Evolutionary conservation across 176 grass and related monocot genomes (phyloP).

Genomic region (Elaeis guineensis): DNA sequence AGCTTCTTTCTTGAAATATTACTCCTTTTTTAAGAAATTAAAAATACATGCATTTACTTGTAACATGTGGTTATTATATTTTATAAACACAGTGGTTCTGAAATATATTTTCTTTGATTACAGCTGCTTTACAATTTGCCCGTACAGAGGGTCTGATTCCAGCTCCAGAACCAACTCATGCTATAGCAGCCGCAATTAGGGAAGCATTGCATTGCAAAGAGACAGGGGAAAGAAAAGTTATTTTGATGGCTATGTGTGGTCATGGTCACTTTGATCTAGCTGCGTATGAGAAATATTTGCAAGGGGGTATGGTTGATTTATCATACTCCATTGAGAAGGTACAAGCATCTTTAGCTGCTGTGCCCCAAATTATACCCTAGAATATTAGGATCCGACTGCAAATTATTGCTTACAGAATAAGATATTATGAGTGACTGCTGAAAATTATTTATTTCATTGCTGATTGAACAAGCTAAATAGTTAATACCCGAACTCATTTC

Average conservation of each 20-base stretch:
- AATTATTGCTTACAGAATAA: too few species aligned
- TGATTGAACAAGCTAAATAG: too few species aligned
- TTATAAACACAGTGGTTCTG: background rate
- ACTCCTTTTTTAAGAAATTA: too few species aligned
- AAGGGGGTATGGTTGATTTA: slow-evolving; percentile 74
- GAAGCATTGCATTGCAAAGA: slow-evolving; percentile 77
- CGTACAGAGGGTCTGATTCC: slow-evolving; percentile 94
- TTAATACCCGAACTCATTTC: too few species aligned
- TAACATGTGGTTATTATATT: too few species aligned
- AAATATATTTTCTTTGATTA: slow-evolving; percentile 5
- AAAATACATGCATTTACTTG: too few species aligned
- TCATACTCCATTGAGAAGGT: slow-evolving; percentile 44
- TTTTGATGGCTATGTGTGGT: slow-evolving; percentile 93
- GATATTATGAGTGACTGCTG: too few species aligned
- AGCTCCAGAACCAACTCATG: slow-evolving; percentile 87
- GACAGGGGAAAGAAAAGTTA: slow-evolving; percentile 85
- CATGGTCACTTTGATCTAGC: slow-evolving; percentile 92
- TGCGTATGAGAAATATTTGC: slow-evolving; percentile 73
- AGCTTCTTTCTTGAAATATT: too few species aligned
- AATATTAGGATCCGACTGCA: too few species aligned
- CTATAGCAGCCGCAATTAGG: slow-evolving; percentile 84
- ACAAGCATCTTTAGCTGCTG: slow-evolving; percentile 44
- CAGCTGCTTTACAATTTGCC: slow-evolving; percentile 79
- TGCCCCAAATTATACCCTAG: slow-evolving; percentile 33
- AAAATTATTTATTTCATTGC: too few species aligned